Percentiles rank a stretch among this genome's conserved stretches.
These are phyloP conservation scores for Pythium aquatile DNA, from an alignment of 352 stramenopile genomes.

Conservation along the genomic window DNA sequence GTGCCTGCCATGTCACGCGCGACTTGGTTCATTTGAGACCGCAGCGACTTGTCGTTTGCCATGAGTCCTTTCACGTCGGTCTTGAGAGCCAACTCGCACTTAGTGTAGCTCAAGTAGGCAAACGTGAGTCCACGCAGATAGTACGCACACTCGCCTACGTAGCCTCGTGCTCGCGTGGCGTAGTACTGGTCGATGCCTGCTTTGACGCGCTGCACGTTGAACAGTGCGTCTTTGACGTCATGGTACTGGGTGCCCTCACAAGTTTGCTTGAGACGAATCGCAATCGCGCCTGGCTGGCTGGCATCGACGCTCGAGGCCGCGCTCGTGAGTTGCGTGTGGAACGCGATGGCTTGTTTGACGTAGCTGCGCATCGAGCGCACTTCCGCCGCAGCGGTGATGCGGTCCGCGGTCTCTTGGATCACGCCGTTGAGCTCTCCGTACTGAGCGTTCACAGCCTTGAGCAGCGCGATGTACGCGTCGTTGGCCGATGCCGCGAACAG, in stretches of 20 bases:
- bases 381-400: not conserved
- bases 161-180: constrained; percentile 3
- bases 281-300: too few relatives aligned
- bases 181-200: not conserved
- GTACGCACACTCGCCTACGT: constrained; percentile 8
- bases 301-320: too few relatives aligned
- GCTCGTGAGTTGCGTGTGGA: not conserved
- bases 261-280: not conserved
- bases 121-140: not conserved
- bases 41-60: not conserved
- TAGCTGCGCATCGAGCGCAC: not conserved
- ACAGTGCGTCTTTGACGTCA: constrained; percentile 1
- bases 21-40: not conserved
- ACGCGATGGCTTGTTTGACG: too few relatives aligned
- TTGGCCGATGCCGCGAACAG: not conserved
- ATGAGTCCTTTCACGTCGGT: not conserved
- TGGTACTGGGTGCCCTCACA: not conserved
- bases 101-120: constrained; percentile 9
- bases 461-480: not conserved
- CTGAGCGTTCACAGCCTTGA: constrained; percentile 11
- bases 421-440: constrained; percentile 1
- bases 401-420: not conserved
- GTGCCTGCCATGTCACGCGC: not conserved
- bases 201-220: not conserved
- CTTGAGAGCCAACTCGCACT: not conserved